These are phyloP conservation scores for Neurospora sp. DNA, from an alignment of 495 filamentous ascomycete genomes.

Conservation along the genomic window DNA sequence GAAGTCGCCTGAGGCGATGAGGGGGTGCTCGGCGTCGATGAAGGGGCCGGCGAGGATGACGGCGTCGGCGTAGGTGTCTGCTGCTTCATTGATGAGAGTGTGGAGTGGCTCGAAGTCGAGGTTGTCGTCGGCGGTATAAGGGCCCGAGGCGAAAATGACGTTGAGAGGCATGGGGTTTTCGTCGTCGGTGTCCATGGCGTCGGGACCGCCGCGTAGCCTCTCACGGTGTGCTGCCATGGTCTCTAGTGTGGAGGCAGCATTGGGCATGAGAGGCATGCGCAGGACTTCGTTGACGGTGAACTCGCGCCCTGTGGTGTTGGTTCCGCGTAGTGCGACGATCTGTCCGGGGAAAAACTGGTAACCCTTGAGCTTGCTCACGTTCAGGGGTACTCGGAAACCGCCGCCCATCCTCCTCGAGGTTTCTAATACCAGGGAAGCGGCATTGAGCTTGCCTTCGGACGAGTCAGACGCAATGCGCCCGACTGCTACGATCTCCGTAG, in stretches of 20 bases:
- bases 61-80: slow-evolving; percentile 64
- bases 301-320: slow-evolving; percentile 75
- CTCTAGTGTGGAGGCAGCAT: slow-evolving; percentile 51
- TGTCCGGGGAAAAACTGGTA: slow-evolving; percentile 92
- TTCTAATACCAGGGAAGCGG: slow-evolving; percentile 76
- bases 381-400: slow-evolving; percentile 69
- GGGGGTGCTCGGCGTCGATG: slow-evolving; percentile 80
- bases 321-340: slow-evolving; percentile 77
- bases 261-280: slow-evolving; percentile 57
- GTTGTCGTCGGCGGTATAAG: slow-evolving; percentile 86
- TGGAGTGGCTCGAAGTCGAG: slow-evolving; percentile 80
- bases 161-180: slow-evolving; percentile 52
- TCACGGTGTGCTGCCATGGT: slow-evolving; percentile 54
- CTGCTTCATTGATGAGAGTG: slow-evolving; percentile 67
- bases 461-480: slow-evolving; percentile 85
- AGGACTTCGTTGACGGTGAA: slow-evolving; percentile 75
- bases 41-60: slow-evolving; percentile 80
- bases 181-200: slow-evolving; percentile 46
- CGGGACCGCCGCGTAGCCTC: slow-evolving; percentile 49
- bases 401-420: slow-evolving; percentile 77
- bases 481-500: slow-evolving; percentile 78
- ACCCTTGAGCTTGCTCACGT: slow-evolving; percentile 54
- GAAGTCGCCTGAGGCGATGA: slow-evolving; percentile 82
- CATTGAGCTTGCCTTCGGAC: slow-evolving; percentile 71
- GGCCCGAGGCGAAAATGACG: slow-evolving; percentile 69